These are phyloP conservation scores for Globisporangium mamillatum DNA, from an alignment of 352 stramenopile genomes.

Conservation along the genomic window DNA sequence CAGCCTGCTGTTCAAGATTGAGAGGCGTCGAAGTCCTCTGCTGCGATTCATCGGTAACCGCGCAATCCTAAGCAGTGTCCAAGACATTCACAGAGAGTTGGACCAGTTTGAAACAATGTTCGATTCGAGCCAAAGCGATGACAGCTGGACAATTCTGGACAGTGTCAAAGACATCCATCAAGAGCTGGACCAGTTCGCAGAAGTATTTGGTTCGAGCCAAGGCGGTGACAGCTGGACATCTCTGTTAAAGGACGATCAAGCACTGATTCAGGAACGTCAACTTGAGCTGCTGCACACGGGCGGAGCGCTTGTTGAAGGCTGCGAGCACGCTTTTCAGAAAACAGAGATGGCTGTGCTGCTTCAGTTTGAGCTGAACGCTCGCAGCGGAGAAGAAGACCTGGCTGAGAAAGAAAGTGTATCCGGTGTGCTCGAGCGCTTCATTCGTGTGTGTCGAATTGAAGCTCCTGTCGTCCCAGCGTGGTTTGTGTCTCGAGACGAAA, in stretches of 20 bases:
- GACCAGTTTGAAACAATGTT: neutral
- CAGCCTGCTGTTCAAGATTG: neutral
- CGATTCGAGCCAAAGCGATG: neutral
- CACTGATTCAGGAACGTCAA: no score
- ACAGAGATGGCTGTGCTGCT: no score
- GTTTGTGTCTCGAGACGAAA: neutral
- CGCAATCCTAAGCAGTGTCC: neutral
- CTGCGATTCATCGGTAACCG: neutral
- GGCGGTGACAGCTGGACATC: neutral
- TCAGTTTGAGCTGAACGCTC: neutral
- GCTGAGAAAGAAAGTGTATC: neutral
- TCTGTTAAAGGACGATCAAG: neutral
- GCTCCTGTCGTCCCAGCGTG: neutral
- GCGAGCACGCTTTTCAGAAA: no score
- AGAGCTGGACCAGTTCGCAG: neutral
- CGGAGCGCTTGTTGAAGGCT: no score
- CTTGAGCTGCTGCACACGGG: no score
- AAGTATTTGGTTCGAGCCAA: neutral
- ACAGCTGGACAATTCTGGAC: neutral
- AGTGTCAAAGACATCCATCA: neutral
- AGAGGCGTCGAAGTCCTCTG: neutral
- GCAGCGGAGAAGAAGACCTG: neutral
- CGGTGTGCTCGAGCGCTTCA: neutral
- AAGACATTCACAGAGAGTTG: neutral
- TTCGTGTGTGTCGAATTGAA: neutral